Conservation (phyloP, 805 yeast genomes). For the Saturnispora quitensis region DNA sequence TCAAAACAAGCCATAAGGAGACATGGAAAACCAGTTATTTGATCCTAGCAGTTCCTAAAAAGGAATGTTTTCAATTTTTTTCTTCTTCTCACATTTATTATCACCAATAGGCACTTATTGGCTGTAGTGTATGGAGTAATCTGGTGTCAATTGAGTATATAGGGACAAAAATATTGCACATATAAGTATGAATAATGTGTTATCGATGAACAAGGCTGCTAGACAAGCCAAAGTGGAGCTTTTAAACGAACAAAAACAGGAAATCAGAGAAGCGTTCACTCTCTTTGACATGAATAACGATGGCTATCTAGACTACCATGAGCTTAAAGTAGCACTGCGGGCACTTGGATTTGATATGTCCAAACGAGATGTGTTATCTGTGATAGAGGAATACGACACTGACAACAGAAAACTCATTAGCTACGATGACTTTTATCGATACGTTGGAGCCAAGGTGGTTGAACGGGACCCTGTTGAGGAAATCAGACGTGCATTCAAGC, state of each 20-base stretch:
- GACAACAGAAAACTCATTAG: constrained; percentile 65
- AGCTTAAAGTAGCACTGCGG: constrained; percentile 83
- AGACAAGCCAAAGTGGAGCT: constrained; percentile 52
- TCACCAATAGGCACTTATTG: neutral
- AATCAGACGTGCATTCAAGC: constrained; percentile 76
- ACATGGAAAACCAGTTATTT: neutral
- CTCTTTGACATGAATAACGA: constrained; percentile 90
- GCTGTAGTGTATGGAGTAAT: neutral
- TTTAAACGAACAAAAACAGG: constrained; percentile 80
- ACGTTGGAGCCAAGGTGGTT: constrained; percentile 73
- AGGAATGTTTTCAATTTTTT: neutral
- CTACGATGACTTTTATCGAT: constrained; percentile 73
- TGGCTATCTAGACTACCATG: constrained; percentile 86
- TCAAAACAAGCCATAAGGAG: neutral
- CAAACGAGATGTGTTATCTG: constrained; percentile 63
- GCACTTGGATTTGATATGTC: constrained; percentile 87
- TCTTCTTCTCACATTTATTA: neutral
- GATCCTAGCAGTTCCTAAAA: neutral
- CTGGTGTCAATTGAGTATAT: neutral
- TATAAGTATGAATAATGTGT: constrained; percentile 6
- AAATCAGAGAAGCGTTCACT: constrained; percentile 84
- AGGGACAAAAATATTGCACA: neutral
- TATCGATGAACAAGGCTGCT: constrained; percentile 16
- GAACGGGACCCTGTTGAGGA: constrained; percentile 92
- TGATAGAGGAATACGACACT: constrained; percentile 73